These are phyloP conservation scores for Podila clonocystis DNA, from an alignment of 192 early-diverging fungal genomes.

Conservation along the genomic window DNA sequence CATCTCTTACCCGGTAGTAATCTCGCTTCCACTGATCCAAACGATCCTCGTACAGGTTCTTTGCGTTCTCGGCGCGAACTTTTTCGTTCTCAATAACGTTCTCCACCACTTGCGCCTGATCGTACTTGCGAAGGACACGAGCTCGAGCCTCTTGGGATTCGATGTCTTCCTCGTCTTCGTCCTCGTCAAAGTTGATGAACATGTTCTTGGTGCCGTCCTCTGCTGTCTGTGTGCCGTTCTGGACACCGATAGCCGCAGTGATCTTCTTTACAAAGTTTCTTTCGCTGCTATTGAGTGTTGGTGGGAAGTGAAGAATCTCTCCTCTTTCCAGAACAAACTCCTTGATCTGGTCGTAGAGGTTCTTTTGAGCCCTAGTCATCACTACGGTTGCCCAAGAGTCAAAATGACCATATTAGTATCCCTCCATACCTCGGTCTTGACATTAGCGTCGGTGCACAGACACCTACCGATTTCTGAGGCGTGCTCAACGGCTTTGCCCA, in stretches of 20 bases:
- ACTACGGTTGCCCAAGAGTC: constrained; percentile 21
- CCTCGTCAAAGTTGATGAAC: constrained; percentile 57
- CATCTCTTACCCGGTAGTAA: constrained; percentile 63
- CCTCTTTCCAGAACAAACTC: constrained; percentile 54
- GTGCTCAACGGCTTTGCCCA: constrained; percentile 45
- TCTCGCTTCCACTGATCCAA: constrained; percentile 69
- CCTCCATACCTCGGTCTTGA: too few relatives aligned
- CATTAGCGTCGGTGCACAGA: background rate
- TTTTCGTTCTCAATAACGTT: constrained; percentile 59
- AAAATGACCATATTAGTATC: background rate
- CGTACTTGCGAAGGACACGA: constrained; percentile 65
- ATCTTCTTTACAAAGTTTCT: constrained; percentile 61
- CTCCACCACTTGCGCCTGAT: constrained; percentile 59
- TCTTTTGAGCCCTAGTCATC: constrained; percentile 60
- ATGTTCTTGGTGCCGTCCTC: constrained; percentile 52
- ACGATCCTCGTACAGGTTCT: constrained; percentile 82
- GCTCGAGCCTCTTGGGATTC: constrained; percentile 60
- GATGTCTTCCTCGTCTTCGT: constrained; percentile 54
- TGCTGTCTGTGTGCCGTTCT: constrained; percentile 36
- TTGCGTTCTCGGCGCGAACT: constrained; percentile 63
- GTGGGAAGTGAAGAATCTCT: constrained; percentile 58
- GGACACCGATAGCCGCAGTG: constrained; percentile 56
- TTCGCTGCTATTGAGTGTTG: constrained; percentile 53
- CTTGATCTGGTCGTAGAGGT: constrained; percentile 59
- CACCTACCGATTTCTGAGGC: constrained; percentile 33